A percentile compares a stretch with the other conserved stretches of the same genome.
Evolutionary conservation across 306 rosid species (phyloP).

Genomic region (Cicer chorassanicum): DNA sequence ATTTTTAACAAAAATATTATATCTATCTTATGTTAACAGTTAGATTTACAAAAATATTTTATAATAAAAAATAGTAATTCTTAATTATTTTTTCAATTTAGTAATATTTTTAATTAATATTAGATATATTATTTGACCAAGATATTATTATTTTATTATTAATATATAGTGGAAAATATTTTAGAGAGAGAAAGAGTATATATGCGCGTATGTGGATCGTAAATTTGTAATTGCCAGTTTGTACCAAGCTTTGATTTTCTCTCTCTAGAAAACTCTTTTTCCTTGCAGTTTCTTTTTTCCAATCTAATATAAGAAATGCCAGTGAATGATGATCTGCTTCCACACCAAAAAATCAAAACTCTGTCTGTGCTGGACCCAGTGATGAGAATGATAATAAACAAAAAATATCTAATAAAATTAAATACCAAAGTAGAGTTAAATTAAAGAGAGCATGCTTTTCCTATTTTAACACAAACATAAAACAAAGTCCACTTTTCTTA

Average conservation of each 20-base stretch:
- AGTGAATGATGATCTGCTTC: slow-evolving; percentile 40
- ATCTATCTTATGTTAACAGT: too few relatives aligned
- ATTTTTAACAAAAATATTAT: too few relatives aligned
- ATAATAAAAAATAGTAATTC: too few relatives aligned
- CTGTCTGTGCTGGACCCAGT: slow-evolving; percentile 32
- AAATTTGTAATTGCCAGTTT: slow-evolving; percentile 34
- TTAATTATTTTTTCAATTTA: too few relatives aligned
- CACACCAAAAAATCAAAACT: background rate
- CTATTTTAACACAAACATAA: slow-evolving; percentile 11
- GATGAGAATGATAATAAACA: background rate
- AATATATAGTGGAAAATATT: background rate
- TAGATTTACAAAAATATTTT: too few relatives aligned
- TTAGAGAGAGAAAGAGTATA: background rate
- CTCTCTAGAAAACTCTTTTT: background rate
- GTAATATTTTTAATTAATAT: too few relatives aligned
- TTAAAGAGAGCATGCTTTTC: background rate
- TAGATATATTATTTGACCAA: too few relatives aligned
- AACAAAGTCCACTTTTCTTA: background rate
- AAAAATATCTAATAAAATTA: background rate
- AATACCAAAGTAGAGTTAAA: background rate
- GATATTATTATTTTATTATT: background rate
- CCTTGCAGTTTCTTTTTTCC: slow-evolving; percentile 1
- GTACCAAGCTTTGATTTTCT: background rate
- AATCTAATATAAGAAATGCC: slow-evolving; percentile 37
- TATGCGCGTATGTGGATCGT: slow-evolving; percentile 51